Base-by-base conservation (phyloP, 805 yeast species). In the Candida peoriensis region DNA sequence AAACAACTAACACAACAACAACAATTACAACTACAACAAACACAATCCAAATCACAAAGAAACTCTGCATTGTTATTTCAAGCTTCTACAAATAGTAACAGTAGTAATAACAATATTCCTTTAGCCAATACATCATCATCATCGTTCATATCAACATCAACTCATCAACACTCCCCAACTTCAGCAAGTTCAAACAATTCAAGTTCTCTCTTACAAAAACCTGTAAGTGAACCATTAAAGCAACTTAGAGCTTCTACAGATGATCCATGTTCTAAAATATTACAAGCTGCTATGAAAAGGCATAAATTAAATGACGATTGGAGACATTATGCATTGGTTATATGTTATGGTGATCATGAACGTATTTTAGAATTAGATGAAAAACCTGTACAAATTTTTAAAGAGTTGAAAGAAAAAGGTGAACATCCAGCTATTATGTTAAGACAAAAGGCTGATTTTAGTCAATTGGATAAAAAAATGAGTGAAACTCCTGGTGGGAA, bases 391-490 rank as follows among this genome's bases (percentile, higher is more conserved):
- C 65, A 74, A 24, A 78, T 88, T 8, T 86, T 87, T 55, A 83
- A 86, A 56, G 95, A 83, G 50, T 66, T 90, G 18, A 87, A 78
- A 53, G 95, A 84, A 41, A 72, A 78, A 38, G 96, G 96, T 1
- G 70, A 81, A 45, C 85, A 82, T 52, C 97, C 97, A 1, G 84
- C 93, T 2, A 87, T 89, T 40, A 89, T 89, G 96, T 68, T 89
- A 28, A 66, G 97, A 47, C 93, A 86, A 47, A 71, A 81, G 33
- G 95, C 88, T 24, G 81, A 72, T 33, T 58, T 56, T 36, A 43
- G 60, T 43, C n/a, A n/a, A n/a, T n/a, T n/a, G n/a, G 63, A 57
- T 26, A 42, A 37, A 4, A 54, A 48, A 23, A 36, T 30, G 6
- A 47, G 43, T 15, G 46, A 42, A n/a, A 65, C 70, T 0, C 71